Percentiles rank a stretch among this genome's conserved stretches.
Conservation (phyloP, 306 rosid species). For the Trichosanthes truncata region DNA sequence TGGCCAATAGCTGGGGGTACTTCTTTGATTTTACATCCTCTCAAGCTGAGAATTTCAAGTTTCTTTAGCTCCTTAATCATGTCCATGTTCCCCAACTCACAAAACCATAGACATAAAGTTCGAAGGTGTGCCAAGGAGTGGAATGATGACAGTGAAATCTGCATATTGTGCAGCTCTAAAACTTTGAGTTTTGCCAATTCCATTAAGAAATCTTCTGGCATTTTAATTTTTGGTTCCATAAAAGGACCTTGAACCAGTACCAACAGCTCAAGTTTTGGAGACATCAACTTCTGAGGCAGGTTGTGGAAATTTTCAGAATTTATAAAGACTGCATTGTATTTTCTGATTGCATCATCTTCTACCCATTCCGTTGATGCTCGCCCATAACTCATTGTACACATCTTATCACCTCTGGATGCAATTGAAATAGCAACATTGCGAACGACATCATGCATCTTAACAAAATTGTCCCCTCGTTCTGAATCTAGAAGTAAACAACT, state of each 20-base stretch:
- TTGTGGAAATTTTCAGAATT: background rate
- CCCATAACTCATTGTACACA: background rate
- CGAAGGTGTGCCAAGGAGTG: background rate
- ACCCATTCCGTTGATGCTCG: background rate
- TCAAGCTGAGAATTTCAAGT: conserved; percentile 6
- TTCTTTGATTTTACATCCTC: background rate
- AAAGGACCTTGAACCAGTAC: background rate
- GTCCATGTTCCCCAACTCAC: background rate
- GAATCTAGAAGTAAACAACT: conserved; percentile 8
- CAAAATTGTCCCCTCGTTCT: background rate
- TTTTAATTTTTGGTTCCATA: background rate
- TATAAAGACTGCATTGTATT: background rate
- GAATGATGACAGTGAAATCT: background rate
- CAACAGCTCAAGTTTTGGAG: background rate
- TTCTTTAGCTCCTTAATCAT: conserved; percentile 5
- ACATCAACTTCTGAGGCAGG: background rate
- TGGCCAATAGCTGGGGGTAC: background rate
- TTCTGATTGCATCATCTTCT: background rate
- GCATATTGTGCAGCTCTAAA: background rate
- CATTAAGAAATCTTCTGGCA: background rate
- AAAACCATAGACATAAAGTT: background rate
- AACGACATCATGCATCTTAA: conserved; percentile 26
- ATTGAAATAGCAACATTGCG: conserved; percentile 15
- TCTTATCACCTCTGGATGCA: conserved; percentile 1
- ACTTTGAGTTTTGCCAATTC: conserved; percentile 9